Conservation (phyloP, 352 stramenopile genomes). For the Phytopythium chamaehyphon region DNA sequence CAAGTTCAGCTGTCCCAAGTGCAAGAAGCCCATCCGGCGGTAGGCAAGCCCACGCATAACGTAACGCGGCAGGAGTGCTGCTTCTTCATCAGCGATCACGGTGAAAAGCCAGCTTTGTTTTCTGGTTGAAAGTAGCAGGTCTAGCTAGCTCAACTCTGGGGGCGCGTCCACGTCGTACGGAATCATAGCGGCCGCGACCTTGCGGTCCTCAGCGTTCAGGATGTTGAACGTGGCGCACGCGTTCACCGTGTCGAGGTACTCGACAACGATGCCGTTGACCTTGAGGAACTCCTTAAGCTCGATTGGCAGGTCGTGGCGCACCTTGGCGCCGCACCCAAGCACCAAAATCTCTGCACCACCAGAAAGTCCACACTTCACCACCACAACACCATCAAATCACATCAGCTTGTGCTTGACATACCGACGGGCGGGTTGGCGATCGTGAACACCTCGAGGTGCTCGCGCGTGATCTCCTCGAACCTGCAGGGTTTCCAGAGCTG, state of each 20-base stretch:
- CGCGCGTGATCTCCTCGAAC: constrained; percentile 78
- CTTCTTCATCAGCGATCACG: too few relatives aligned
- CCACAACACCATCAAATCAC: neutral
- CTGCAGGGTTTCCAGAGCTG: constrained; percentile 77
- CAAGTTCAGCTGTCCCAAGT: constrained; percentile 54
- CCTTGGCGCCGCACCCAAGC: constrained; percentile 66
- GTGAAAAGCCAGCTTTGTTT: constrained; percentile 2
- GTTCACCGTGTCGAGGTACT: constrained; percentile 83
- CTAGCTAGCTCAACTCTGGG: neutral
- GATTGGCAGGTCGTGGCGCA: constrained; percentile 52
- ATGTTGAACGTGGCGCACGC: constrained; percentile 90
- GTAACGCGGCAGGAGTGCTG: too few relatives aligned
- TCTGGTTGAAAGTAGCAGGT: constrained; percentile 1
- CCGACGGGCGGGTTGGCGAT: constrained; percentile 69
- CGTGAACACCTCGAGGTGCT: constrained; percentile 73
- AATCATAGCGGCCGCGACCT: constrained; percentile 75
- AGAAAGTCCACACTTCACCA: neutral
- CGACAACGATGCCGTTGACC: constrained; percentile 78
- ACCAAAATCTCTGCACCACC: constrained; percentile 64
- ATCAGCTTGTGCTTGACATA: constrained; percentile 10
- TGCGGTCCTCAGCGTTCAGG: constrained; percentile 87
- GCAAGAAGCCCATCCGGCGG: constrained; percentile 34
- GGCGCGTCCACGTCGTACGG: constrained; percentile 48
- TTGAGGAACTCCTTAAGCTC: constrained; percentile 76
- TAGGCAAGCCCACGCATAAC: constrained; percentile 8